A percentile compares a stretch with the other conserved stretches of the same genome.
Evolutionary conservation across 768 basidiomycete genomes (phyloP).

Genomic region (Suillus lakei): DNA sequence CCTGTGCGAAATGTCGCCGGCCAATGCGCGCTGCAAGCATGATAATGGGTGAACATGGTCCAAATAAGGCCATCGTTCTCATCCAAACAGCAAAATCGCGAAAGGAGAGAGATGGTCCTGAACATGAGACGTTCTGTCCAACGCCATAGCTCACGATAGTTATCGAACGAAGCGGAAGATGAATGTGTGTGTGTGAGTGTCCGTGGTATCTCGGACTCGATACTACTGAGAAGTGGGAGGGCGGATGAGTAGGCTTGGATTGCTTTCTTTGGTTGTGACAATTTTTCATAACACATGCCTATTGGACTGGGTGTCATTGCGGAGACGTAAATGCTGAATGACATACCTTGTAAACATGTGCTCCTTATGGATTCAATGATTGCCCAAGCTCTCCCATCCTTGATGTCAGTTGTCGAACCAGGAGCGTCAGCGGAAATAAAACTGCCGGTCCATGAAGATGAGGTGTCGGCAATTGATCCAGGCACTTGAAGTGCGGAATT

Average conservation of each 20-base stretch:
- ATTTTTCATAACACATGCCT: conserved; percentile 81
- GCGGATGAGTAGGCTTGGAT: conserved; percentile 61
- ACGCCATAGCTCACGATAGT: conserved; percentile 83
- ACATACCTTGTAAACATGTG: conserved; percentile 74
- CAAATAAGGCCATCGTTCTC: conserved; percentile 52
- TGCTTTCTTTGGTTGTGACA: conserved; percentile 54
- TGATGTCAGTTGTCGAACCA: conserved; percentile 54
- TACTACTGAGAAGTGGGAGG: conserved; percentile 55
- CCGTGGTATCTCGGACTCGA: conserved; percentile 51
- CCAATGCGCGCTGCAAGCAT: conserved; percentile 69
- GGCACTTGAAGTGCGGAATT: conserved; percentile 42
- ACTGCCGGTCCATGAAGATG: conserved; percentile 57
- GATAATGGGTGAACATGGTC: conserved; percentile 67
- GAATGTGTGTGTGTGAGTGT: conserved; percentile 30
- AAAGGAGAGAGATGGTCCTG: conserved; percentile 72
- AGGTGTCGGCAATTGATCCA: conserved; percentile 38
- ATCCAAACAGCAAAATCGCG: conserved; percentile 46
- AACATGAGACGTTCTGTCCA: conserved; percentile 86
- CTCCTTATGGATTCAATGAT: conserved; percentile 76
- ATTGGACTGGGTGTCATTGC: conserved; percentile 5
- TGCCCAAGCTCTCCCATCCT: conserved; percentile 75
- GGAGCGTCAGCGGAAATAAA: conserved; percentile 48
- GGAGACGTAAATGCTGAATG: not conserved
- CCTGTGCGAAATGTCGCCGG: conserved; percentile 76
- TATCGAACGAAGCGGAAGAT: conserved; percentile 55